phyloP scores from a whole-genome alignment of 225 moss, liverwort and hornwort genomes.

The Climacium dendroides region DNA sequence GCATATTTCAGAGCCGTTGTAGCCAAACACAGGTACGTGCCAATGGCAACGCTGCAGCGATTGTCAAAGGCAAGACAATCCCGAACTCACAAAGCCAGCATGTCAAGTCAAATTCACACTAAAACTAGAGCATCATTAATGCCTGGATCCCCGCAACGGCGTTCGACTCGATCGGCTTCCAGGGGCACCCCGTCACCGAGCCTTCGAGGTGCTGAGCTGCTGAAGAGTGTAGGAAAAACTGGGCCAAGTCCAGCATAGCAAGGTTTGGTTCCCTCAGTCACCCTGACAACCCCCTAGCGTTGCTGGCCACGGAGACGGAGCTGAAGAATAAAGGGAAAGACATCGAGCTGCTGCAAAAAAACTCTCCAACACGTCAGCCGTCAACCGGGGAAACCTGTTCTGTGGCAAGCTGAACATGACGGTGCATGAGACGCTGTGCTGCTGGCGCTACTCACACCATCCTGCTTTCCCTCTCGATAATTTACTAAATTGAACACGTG shows the following conservation, averaged over 20 bases:
- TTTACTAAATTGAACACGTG: background rate
- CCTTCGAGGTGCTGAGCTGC: background rate
- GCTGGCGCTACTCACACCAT: background rate
- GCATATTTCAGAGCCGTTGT: slow-evolving; percentile 22
- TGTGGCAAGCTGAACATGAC: background rate
- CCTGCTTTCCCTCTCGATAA: background rate
- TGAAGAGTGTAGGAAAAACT: background rate
- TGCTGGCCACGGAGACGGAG: slow-evolving; percentile 12
- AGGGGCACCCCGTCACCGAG: background rate
- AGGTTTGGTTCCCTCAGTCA: slow-evolving; percentile 2
- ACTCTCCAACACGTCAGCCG: background rate
- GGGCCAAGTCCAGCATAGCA: slow-evolving; percentile 2
- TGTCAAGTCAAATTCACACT: background rate
- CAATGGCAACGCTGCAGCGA: slow-evolving; percentile 11
- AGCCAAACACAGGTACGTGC: slow-evolving; percentile 28
- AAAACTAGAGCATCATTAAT: background rate
- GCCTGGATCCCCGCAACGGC: no score
- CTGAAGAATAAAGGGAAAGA: slow-evolving; percentile 19
- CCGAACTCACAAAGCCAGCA: background rate
- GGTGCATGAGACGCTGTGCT: background rate
- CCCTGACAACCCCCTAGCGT: slow-evolving; percentile 10
- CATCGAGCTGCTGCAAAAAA: slow-evolving; percentile 15
- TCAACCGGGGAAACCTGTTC: background rate
- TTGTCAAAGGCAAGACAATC: slow-evolving; percentile 10
- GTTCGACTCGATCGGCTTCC: background rate